Conservation (phyloP, 495 filamentous ascomycete genomes). For the Friedmanniomyces endolithicus region DNA sequence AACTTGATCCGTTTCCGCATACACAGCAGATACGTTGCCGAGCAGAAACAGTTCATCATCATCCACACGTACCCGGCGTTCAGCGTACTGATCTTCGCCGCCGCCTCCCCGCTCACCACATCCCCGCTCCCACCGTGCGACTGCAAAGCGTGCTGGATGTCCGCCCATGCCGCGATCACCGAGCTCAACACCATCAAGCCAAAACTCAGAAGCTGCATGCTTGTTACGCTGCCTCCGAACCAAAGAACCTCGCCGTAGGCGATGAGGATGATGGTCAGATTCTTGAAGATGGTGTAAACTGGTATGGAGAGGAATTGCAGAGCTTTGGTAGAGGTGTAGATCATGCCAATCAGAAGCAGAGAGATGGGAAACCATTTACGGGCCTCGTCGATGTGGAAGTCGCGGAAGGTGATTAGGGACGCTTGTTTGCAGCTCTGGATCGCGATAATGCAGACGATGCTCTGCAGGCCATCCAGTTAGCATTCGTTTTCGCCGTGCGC, state of each 20-base stretch:
- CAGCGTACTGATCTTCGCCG: conserved; percentile 68
- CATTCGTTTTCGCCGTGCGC: not conserved
- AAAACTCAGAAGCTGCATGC: conserved; percentile 85
- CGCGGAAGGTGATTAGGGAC: conserved; percentile 77
- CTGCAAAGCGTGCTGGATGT: conserved; percentile 68
- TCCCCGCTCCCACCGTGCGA: conserved; percentile 4
- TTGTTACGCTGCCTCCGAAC: conserved; percentile 90
- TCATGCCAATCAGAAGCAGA: conserved; percentile 94
- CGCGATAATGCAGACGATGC: conserved; percentile 77
- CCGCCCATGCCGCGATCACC: conserved; percentile 92
- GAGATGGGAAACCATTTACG: conserved; percentile 98
- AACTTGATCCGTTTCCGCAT: conserved; percentile 99
- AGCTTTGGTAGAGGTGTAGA: conserved; percentile 94
- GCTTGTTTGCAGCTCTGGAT: conserved; percentile 73
- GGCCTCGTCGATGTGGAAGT: conserved; percentile 82
- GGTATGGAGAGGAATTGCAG: conserved; percentile 94
- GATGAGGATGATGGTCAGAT: conserved; percentile 96
- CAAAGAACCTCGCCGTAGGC: conserved; percentile 97
- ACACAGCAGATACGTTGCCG: conserved; percentile 72
- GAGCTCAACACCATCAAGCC: conserved; percentile 95
- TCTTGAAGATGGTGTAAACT: conserved; percentile 99
- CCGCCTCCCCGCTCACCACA: conserved; percentile 37
- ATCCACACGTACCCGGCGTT: conserved; percentile 98
- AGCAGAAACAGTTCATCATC: conserved; percentile 93
- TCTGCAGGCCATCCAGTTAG: conserved; percentile 38